phyloP scores from a whole-genome alignment of 768 basidiomycete species.

The Lactifluus hygrophoroides region DNA sequence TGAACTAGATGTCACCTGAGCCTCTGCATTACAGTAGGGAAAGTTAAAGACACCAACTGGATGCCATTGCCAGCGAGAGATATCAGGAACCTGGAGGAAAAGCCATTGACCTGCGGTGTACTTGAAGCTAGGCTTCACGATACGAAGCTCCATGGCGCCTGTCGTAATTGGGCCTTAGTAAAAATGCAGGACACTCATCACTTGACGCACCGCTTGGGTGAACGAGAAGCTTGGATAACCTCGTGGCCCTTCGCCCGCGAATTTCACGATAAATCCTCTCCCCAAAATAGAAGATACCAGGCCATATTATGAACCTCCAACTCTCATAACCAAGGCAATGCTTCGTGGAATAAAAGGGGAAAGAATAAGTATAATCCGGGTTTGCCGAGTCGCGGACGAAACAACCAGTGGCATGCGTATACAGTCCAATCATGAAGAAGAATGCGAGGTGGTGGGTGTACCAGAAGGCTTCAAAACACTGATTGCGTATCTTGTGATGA shows the following conservation, averaged over 20 bases:
- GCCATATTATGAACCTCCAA: constrained; percentile 91
- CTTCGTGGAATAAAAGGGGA: constrained; percentile 84
- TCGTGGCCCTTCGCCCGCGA: constrained; percentile 68
- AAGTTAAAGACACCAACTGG: constrained; percentile 56
- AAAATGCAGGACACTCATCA: neutral
- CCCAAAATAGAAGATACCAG: constrained; percentile 80
- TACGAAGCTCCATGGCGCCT: constrained; percentile 91
- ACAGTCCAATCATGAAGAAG: constrained; percentile 89
- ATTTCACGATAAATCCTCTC: constrained; percentile 82
- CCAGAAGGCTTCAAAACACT: constrained; percentile 96
- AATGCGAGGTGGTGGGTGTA: constrained; percentile 93
- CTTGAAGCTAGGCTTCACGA: constrained; percentile 85
- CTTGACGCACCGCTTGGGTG: constrained; percentile 71
- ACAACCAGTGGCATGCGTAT: constrained; percentile 86
- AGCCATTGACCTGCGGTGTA: constrained; percentile 91
- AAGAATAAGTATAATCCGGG: constrained; percentile 58
- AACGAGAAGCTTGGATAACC: constrained; percentile 76
- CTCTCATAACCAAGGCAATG: constrained; percentile 88
- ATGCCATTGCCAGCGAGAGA: constrained; percentile 86
- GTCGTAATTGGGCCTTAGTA: constrained; percentile 6
- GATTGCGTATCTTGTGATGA: constrained; percentile 76
- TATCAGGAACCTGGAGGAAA: constrained; percentile 80
- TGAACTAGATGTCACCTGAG: constrained; percentile 48
- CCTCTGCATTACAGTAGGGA: neutral
- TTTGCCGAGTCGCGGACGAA: constrained; percentile 82